Base-by-base conservation (phyloP, 495 filamentous ascomycete species). In the Geopyxis carbonaria region DNA sequence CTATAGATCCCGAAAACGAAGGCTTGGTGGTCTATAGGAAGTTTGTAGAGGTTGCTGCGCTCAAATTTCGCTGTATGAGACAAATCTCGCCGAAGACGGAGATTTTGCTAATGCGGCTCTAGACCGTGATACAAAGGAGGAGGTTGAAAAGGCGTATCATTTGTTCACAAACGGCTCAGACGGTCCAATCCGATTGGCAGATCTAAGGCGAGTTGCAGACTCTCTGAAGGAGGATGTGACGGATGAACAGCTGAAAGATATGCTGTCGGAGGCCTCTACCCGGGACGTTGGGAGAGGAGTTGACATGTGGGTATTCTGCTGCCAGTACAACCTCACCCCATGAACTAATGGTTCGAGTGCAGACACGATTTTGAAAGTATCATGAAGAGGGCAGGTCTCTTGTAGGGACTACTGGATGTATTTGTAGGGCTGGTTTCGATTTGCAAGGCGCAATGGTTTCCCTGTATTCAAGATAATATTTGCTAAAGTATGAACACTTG, bases 201-300 rank as follows among this genome's bases (percentile, higher is more conserved):
- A 87, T 55, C 60, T 97, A 56, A 72, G 68, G 57, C 65, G 79
- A 50, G 74, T 95, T 38, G 86, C 87, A 38, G 73, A 68, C 50
- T 72, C 82, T 44, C 58, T 97, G 51, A 76, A 80, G 57, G 83
- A 92, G 49, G 69, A 79, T 45, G 74, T 93, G 22, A 67, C 67
- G 13, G 89, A 94, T 48, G 70, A 80, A 15, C 49, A 92, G 55
- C 59, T 97, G 47, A 69, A 66, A 59, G 82, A 93, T 65, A 97
- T 97, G 89, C 75, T 97, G 31, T 55, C 78, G 27, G 89, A 94
- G 64, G 89, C 83, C 45, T 92, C 86, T 58, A 84, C 78, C 0
- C 82, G 80, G 2, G 71, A 63, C 4, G 65, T 85, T 6, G 67
- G 66, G 21, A 67, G 59, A 40, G 85, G 82, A 7, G 89, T 93